phyloP scores from a whole-genome alignment of 345 rosid species.

The Eucalyptus polyanthemos region DNA sequence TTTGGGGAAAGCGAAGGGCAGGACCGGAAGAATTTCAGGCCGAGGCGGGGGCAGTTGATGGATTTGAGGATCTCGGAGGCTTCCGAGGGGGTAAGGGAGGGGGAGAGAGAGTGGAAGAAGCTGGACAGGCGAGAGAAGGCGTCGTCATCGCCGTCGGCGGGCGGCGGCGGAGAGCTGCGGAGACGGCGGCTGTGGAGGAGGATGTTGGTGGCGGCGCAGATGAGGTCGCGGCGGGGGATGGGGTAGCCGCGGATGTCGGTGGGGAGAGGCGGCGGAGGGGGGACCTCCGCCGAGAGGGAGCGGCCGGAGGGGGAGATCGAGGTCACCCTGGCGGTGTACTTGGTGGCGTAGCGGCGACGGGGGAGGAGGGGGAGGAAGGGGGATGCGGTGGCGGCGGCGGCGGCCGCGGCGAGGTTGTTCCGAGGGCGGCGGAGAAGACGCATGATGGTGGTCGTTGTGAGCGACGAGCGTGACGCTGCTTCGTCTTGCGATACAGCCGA shows the following conservation, averaged over 20 bases:
- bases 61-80: slow-evolving; percentile 78
- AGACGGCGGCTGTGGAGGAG: slow-evolving; percentile 10
- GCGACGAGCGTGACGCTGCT: background rate
- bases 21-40: slow-evolving; percentile 32
- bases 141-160: background rate
- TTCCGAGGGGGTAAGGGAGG: slow-evolving; percentile 57
- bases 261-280: slow-evolving; percentile 36
- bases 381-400: background rate
- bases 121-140: slow-evolving; percentile 32
- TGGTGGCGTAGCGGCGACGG: slow-evolving; percentile 54
- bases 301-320: slow-evolving; percentile 73
- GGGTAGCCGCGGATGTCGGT: slow-evolving; percentile 67
- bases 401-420: background rate
- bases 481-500: background rate
- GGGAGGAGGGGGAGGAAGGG: background rate
- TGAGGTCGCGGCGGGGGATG: slow-evolving; percentile 63
- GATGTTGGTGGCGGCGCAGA: slow-evolving; percentile 63
- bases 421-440: background rate
- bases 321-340: slow-evolving; percentile 62
- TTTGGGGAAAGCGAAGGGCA: slow-evolving; percentile 47
- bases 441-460: background rate
- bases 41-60: slow-evolving; percentile 60
- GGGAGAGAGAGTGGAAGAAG: slow-evolving; percentile 52
- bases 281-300: slow-evolving; percentile 66
- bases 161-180: background rate